These are phyloP conservation scores for Mucor lusitanicus DNA, from an alignment of 371 early-diverging fungal species.

Conservation along the genomic window DNA sequence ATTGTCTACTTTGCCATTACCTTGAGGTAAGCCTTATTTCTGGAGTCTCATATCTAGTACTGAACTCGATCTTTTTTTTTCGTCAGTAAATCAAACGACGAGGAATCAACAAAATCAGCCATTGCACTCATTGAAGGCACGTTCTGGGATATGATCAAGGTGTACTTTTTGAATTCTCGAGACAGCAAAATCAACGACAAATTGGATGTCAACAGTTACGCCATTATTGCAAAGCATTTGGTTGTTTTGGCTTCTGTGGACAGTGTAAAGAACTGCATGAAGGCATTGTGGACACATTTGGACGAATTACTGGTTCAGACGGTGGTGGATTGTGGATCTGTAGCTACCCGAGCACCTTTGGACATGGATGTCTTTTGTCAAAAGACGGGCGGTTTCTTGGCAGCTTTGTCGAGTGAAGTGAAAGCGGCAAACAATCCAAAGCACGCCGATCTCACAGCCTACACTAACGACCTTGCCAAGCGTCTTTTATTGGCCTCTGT, in stretches of 20 bases:
- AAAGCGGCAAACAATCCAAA: background rate
- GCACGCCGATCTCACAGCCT: background rate
- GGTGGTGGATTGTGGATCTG: conserved; percentile 28
- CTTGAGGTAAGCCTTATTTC: conserved; percentile 36
- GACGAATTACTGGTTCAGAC: conserved; percentile 31
- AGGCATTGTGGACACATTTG: conserved; percentile 21
- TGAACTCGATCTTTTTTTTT: background rate
- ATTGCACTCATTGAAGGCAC: conserved; percentile 15
- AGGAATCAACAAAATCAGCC: background rate
- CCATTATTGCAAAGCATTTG: conserved; percentile 33
- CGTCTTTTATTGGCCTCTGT: conserved; percentile 30
- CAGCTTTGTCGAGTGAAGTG: conserved; percentile 16
- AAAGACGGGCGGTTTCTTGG: conserved; percentile 24
- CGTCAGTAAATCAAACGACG: conserved; percentile 19
- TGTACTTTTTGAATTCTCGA: conserved; percentile 19
- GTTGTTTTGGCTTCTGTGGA: conserved; percentile 23
- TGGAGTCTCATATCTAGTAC: background rate
- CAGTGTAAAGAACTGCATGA: conserved; percentile 18
- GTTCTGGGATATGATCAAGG: conserved; percentile 21
- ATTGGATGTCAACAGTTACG: conserved; percentile 18
- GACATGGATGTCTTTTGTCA: conserved; percentile 33
- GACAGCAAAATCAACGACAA: conserved; percentile 27
- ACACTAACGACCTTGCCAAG: conserved; percentile 16
- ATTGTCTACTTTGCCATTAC: conserved; percentile 54
- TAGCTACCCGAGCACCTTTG: conserved; percentile 7